A percentile compares a stretch with the other conserved stretches of the same genome.
These are phyloP conservation scores for Madurella mycetomatis DNA, from an alignment of 2,329 filamentous ascomycete genomes.

Conservation along the genomic window DNA sequence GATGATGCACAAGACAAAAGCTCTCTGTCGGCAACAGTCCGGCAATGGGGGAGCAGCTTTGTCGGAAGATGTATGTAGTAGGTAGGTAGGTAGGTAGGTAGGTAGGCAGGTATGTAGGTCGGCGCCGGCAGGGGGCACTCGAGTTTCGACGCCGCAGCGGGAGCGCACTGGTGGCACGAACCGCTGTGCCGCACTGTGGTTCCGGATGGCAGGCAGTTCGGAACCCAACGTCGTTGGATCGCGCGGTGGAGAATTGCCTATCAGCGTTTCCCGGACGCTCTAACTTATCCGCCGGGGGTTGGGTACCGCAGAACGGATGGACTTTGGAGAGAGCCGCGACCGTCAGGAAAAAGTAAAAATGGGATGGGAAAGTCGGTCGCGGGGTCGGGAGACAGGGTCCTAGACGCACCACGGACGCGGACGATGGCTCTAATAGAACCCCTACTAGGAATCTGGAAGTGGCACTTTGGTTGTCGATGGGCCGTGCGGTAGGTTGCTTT, in stretches of 20 bases:
- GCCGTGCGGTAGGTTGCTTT: slow-evolving; percentile 17
- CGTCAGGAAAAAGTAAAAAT: slow-evolving; percentile 1
- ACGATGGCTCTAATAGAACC: slow-evolving; percentile 10
- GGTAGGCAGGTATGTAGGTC: slow-evolving; percentile 1
- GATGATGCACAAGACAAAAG: slow-evolving; percentile 28
- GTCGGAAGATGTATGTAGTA: slow-evolving; percentile 24
- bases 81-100: not conserved
- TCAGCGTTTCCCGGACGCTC: not conserved
- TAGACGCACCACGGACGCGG: slow-evolving; percentile 9
- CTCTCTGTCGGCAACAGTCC: slow-evolving; percentile 24
- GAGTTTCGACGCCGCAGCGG: slow-evolving; percentile 20
- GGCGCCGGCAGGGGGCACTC: slow-evolving; percentile 13
- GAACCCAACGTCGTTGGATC: not conserved
- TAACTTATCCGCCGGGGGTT: not conserved
- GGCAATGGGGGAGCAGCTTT: slow-evolving; percentile 18
- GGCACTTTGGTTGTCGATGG: slow-evolving; percentile 19
- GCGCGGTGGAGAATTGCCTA: not conserved
- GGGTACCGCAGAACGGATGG: slow-evolving; percentile 6
- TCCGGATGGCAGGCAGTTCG: slow-evolving; percentile 9
- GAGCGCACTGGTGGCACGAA: slow-evolving; percentile 25
- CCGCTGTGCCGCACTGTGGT: slow-evolving; percentile 22
- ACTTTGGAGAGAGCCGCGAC: not conserved
- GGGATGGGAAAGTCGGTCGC: slow-evolving; percentile 10
- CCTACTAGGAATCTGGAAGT: slow-evolving; percentile 5
- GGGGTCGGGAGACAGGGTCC: slow-evolving; percentile 18